phyloP scores from a whole-genome alignment of 139 green algal species.

The Chlamydomonas incerta region DNA sequence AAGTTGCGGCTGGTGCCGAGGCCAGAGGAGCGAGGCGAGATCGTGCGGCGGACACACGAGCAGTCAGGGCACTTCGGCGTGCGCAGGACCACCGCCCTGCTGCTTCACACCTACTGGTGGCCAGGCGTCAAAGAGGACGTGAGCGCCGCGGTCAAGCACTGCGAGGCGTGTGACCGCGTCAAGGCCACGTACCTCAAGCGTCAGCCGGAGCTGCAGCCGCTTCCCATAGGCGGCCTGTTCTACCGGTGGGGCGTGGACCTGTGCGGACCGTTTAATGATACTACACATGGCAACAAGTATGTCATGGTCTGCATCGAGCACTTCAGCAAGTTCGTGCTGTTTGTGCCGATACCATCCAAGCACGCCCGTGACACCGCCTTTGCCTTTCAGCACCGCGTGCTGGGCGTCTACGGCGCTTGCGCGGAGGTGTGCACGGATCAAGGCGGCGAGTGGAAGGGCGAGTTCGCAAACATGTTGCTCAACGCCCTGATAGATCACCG shows the following conservation, averaged over 20 bases:
- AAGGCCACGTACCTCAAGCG: neutral
- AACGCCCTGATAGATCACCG: constrained; percentile 44
- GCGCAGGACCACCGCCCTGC: too few relatives aligned
- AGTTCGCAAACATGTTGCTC: constrained; percentile 38
- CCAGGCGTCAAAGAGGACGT: too few relatives aligned
- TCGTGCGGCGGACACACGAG: too few relatives aligned
- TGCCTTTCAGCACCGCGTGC: constrained; percentile 37
- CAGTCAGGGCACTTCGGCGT: too few relatives aligned
- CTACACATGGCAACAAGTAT: constrained; percentile 13
- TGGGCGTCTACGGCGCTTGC: constrained; percentile 5
- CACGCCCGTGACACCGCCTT: neutral
- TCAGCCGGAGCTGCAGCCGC: neutral
- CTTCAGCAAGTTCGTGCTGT: constrained; percentile 30
- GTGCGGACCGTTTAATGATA: neutral
- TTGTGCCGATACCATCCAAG: constrained; percentile 33
- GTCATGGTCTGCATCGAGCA: constrained; percentile 36
- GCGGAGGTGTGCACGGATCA: constrained; percentile 50
- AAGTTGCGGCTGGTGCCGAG: too few relatives aligned
- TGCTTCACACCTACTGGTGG: too few relatives aligned
- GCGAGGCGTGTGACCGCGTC: neutral
- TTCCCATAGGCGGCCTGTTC: constrained; percentile 9
- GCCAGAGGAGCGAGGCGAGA: too few relatives aligned
- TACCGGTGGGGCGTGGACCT: constrained; percentile 11
- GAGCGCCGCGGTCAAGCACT: too few relatives aligned
- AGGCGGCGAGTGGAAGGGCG: constrained; percentile 42